phyloP scores from a whole-genome alignment of 345 rosid species.

The Citrus inodora region DNA sequence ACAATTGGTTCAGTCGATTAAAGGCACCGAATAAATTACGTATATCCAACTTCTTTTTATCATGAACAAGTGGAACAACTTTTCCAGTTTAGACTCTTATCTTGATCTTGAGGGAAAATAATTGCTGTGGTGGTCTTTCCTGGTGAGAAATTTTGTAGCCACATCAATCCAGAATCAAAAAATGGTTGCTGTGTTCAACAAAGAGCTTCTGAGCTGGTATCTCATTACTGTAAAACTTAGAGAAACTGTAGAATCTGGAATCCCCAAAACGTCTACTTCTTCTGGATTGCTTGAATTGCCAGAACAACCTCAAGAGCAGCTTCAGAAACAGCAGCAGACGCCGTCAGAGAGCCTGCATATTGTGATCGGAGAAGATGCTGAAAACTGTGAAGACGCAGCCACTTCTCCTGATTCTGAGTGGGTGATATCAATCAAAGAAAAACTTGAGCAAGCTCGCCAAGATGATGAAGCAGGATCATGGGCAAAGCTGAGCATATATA shows the following conservation, averaged over 20 bases:
- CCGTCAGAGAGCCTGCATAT: conserved; percentile 27
- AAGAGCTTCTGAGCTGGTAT: conserved; percentile 70
- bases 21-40: neutral
- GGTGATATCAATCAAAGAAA: conserved; percentile 62
- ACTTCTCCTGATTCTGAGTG: conserved; percentile 49
- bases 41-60: neutral
- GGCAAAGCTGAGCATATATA: conserved; percentile 58
- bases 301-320: conserved; percentile 15
- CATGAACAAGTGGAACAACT: neutral
- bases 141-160: neutral
- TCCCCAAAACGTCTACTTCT: conserved; percentile 22
- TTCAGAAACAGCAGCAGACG: conserved; percentile 24
- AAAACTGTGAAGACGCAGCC: conserved; percentile 21
- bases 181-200: conserved; percentile 73
- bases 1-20: conserved; percentile 9
- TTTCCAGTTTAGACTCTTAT: neutral
- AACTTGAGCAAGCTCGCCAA: conserved; percentile 55
- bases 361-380: conserved; percentile 20
- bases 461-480: conserved; percentile 59
- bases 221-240: conserved; percentile 65
- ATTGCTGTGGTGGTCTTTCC: neutral
- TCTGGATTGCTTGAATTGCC: conserved; percentile 22
- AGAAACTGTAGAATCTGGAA: conserved; percentile 54
- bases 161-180: conserved; percentile 8
- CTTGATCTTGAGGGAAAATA: neutral